phyloP scores from a whole-genome alignment of 1,284 basidiomycete genomes.

The Heterobasidion annosum region DNA sequence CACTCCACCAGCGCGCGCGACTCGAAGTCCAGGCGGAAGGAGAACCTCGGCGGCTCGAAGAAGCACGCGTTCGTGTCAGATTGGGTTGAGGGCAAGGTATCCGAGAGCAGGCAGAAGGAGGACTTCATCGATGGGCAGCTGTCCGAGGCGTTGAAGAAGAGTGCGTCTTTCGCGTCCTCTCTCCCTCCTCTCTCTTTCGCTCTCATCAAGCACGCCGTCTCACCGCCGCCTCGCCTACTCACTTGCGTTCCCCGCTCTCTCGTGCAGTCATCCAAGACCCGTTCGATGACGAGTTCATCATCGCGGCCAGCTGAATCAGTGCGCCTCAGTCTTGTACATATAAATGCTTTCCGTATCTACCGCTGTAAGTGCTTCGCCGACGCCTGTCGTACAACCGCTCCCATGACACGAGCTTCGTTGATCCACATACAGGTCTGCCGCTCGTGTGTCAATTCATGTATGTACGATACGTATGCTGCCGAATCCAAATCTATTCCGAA shows the following conservation, averaged over 20 bases:
- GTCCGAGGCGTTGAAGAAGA: slow-evolving; percentile 28
- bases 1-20: slow-evolving; percentile 25
- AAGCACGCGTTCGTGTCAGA: slow-evolving; percentile 9
- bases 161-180: slow-evolving; percentile 19
- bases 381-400: too few relatives aligned
- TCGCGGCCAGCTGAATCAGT: too few relatives aligned
- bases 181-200: neutral
- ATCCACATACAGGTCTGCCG: neutral
- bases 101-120: slow-evolving; percentile 20
- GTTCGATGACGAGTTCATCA: slow-evolving; percentile 28
- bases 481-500: too few relatives aligned
- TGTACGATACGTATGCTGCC: neutral
- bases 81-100: too few relatives aligned
- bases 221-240: too few relatives aligned
- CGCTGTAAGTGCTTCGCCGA: too few relatives aligned
- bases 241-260: neutral
- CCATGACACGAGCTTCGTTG: too few relatives aligned
- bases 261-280: slow-evolving; percentile 35
- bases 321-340: too few relatives aligned
- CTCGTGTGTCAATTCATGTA: neutral
- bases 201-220: neutral
- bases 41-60: slow-evolving; percentile 14
- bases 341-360: too few relatives aligned
- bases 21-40: slow-evolving; percentile 31
- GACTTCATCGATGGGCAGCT: slow-evolving; percentile 30